These are phyloP conservation scores for Sporothrix inflata DNA, from an alignment of 2,329 filamentous ascomycete genomes.

Conservation along the genomic window DNA sequence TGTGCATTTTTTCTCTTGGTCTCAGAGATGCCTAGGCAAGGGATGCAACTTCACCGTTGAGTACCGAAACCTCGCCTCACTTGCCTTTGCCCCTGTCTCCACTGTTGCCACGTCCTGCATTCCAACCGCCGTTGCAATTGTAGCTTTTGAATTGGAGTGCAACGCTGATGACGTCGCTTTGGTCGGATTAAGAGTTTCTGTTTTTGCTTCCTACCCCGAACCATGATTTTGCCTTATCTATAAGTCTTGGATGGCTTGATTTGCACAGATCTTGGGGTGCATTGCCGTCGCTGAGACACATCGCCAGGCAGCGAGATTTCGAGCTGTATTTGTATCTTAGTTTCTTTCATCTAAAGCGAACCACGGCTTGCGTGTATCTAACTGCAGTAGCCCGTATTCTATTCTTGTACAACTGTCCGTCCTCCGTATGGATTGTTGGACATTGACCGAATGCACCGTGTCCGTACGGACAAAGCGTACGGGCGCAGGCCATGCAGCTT, in stretches of 20 bases:
- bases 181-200: neutral
- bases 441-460: neutral
- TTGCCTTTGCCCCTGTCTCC: neutral
- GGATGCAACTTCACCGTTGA: neutral
- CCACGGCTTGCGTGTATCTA: neutral
- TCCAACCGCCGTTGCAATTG: no score
- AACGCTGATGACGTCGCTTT: constrained; percentile 18
- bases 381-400: neutral
- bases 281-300: neutral
- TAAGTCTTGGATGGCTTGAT: neutral
- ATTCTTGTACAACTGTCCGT: neutral
- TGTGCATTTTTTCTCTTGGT: neutral
- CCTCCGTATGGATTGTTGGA: neutral
- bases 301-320: constrained; percentile 5
- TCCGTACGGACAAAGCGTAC: neutral
- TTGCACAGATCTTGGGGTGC: neutral
- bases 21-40: no score
- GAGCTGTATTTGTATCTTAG: neutral
- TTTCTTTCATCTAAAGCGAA: neutral
- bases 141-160: neutral
- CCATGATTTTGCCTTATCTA: neutral
- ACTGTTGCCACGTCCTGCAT: neutral
- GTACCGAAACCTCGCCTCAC: neutral
- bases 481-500: neutral
- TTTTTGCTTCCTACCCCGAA: constrained; percentile 14